These are phyloP conservation scores for Candida fluviatilis DNA, from an alignment of 805 yeast species.

Conservation along the genomic window DNA sequence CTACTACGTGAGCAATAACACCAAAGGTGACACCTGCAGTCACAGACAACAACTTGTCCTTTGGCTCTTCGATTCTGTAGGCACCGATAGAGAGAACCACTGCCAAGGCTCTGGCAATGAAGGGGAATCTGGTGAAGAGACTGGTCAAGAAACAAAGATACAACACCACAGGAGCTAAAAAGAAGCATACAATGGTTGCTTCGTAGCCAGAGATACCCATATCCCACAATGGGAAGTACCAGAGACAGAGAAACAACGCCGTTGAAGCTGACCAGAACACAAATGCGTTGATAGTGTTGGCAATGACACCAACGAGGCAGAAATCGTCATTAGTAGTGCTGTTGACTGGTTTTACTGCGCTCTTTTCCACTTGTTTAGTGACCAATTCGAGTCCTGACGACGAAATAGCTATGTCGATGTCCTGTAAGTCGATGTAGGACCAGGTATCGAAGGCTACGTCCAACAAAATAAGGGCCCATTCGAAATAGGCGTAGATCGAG, in stretches of 20 bases:
- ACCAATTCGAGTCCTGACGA: slow-evolving; percentile 21
- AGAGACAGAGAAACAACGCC: slow-evolving; percentile 77
- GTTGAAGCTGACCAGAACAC: slow-evolving; percentile 84
- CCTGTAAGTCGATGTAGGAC: slow-evolving; percentile 65
- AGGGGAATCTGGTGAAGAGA: slow-evolving; percentile 43
- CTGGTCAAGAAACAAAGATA: slow-evolving; percentile 35
- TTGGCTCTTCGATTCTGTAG: slow-evolving; percentile 65
- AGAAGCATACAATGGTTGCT: slow-evolving; percentile 51
- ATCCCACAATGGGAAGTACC: slow-evolving; percentile 98
- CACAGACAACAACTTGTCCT: slow-evolving; percentile 57
- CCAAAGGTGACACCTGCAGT: slow-evolving; percentile 67
- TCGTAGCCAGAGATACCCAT: slow-evolving; percentile 98
- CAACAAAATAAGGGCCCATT: slow-evolving; percentile 82
- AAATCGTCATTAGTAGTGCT: slow-evolving; percentile 26
- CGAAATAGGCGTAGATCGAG: slow-evolving; percentile 89
- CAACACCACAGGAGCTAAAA: slow-evolving; percentile 57
- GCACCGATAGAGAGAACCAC: slow-evolving; percentile 73
- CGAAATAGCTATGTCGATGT: slow-evolving; percentile 47
- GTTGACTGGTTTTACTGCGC: no score
- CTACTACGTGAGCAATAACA: slow-evolving; percentile 54
- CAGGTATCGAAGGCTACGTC: slow-evolving; percentile 85
- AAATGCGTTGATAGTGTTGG: slow-evolving; percentile 59
- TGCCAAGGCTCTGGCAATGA: slow-evolving; percentile 49
- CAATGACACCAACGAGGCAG: slow-evolving; percentile 31
- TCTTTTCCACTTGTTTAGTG: not conserved